Evolutionary conservation across 768 basidiomycete species (phyloP), one percentile per base, ranked within the genome.

Genomic region (Pleurotus salmoneostramineus): DNA sequence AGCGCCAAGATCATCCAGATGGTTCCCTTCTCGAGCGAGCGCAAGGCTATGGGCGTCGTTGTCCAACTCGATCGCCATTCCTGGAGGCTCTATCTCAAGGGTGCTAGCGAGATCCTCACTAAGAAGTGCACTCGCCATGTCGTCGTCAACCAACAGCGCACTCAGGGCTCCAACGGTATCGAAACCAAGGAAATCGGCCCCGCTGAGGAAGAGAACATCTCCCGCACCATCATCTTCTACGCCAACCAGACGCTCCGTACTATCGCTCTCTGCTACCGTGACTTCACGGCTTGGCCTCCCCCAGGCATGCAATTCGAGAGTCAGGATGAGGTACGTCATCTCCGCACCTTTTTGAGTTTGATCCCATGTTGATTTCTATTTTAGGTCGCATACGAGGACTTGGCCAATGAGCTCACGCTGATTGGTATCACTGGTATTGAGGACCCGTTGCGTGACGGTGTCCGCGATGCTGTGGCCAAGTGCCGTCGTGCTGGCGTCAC

Each of bases 191-290:
- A 70, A 1, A 93, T 97, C 58, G 85, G 85, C 63, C 75, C 82
- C 7, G 73, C 86, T 14, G 84, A 87, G 11, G 77, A 78, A 59
- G 88, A 89, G 66, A 98, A 98, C 68, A 93, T 98, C 68, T 82
- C 80, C 31, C 83, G 92, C 47, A 98, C 96, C 11, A 98, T 95
- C 72, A 95, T 96, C 63, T 96, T 97, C 73, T 98, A 99, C 70
- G 95, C 95, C 65, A 95, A 95, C 71, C 96, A 98, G 74, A 90
- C 87, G 10, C 85, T 98, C 7, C 85, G 96, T 50, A 98, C 97
- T 1, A 92, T 99, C 63, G 94, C 95, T 1, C 72, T 98, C 46
- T 97, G 95, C 70, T 98, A 98, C 68, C 82, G 87, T 49, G 95
- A 99, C 67, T 87, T 97, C 58, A 69, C 84, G 4, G 70, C 76